A percentile compares a stretch with the other conserved stretches of the same genome.
These are phyloP conservation scores for Ottelia alismoides DNA, from an alignment of 106 monocot genomes.

Conservation along the genomic window DNA sequence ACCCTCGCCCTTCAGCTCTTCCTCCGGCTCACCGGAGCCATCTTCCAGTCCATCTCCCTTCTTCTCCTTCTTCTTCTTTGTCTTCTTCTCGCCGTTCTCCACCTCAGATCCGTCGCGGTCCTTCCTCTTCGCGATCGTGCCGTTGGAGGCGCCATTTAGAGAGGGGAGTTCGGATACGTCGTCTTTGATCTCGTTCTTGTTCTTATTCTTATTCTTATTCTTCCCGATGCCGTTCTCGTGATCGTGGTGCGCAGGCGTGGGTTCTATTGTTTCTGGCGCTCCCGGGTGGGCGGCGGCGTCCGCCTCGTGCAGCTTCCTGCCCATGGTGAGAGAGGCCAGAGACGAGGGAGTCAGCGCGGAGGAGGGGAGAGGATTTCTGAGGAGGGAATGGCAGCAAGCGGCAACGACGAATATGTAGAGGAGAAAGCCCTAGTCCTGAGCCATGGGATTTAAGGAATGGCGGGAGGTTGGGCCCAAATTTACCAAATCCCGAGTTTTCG, in stretches of 20 bases:
- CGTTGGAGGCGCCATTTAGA: too few relatives aligned
- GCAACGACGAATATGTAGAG: too few relatives aligned
- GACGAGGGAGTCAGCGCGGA: neutral
- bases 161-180: too few relatives aligned
- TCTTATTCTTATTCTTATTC: slow-evolving; percentile 1
- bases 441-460: too few relatives aligned
- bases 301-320: slow-evolving; percentile 6
- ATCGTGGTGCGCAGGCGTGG: neutral
- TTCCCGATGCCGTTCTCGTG: neutral
- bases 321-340: slow-evolving; percentile 17
- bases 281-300: neutral
- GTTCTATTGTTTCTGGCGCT: neutral
- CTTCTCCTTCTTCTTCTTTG: slow-evolving; percentile 1
- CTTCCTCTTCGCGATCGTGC: neutral
- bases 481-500: too few relatives aligned
- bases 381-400: too few relatives aligned
- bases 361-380: neutral
- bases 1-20: neutral
- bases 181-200: neutral
- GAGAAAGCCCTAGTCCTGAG: too few relatives aligned
- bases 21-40: neutral
- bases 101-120: neutral
- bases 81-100: neutral
- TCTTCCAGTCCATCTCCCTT: neutral
- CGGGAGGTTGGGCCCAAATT: too few relatives aligned